Evolutionary conservation across 768 basidiomycete genomes (phyloP), one percentile per base, ranked within the genome.

Genomic region (Mycena chlorophos): DNA sequence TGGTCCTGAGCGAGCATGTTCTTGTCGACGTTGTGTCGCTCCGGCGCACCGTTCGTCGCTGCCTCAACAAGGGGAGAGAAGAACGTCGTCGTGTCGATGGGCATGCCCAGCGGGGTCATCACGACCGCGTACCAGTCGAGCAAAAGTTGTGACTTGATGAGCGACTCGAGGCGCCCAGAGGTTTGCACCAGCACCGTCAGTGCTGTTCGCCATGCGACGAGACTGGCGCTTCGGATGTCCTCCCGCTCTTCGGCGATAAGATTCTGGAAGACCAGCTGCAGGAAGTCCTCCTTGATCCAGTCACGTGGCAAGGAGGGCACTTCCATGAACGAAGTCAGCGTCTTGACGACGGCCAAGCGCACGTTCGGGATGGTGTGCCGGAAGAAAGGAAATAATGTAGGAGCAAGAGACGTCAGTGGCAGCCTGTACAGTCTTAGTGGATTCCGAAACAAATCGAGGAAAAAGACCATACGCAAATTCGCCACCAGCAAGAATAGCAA

Each of bases 331-430:
- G 89, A 88, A 52, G 86, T 80, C 10, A 98, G 75, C 0, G 94
- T 94, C 56, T 91, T 87, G 42, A 95, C 89, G 2, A 98, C 95
- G 2, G 97, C 88, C 14, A 95, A 79, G 6, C 97, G 91, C 52
- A 99, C 97, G 57, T 88, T 88, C 1, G 89, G 73, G 64, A 99
- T 98, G 0, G 96, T 95, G 70, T 99, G 97, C 17, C 97, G 91
- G 74, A 98, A 95, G 79, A 96, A 98, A 3, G 96, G 92, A 73
- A 93, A 98, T 4, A 96, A 75, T 1, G 89, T 91, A 2, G 90
- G 89, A 5, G 95, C 89, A 53, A 97, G 82, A 3, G 80, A 81
- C n/a, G 86, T 79, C 27, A 98, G 79, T 3, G 93, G 88, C 45
- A 87, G 75, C n/a, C 92, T 94, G 58, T 12, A 57, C n/a, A 28